Percentiles rank a stretch among this genome's conserved stretches.
phyloP scores from a whole-genome alignment of 1,284 basidiomycete species.

The Boletus calvinii region DNA sequence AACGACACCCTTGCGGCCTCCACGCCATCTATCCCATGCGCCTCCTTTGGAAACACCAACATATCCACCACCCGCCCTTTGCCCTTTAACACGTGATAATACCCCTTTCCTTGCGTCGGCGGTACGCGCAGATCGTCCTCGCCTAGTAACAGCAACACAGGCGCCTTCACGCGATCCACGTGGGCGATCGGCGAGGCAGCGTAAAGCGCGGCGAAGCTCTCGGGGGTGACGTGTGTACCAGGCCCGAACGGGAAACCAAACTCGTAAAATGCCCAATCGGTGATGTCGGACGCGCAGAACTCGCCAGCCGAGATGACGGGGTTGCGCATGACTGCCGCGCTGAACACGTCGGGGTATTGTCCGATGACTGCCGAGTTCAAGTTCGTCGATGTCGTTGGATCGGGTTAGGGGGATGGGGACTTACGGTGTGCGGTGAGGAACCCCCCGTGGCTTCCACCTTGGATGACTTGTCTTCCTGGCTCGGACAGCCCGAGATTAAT shows the following conservation, averaged over 20 bases:
- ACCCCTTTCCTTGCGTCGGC: conserved; percentile 59
- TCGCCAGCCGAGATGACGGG: conserved; percentile 66
- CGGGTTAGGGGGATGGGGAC: conserved; percentile 20
- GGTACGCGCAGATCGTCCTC: conserved; percentile 62
- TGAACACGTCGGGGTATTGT: conserved; percentile 59
- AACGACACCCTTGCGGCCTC: conserved; percentile 53
- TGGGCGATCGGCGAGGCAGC: conserved; percentile 58
- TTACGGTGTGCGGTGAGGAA: conserved; percentile 63
- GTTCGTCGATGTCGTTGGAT: conserved; percentile 9
- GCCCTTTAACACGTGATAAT: conserved; percentile 64
- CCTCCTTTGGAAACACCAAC: conserved; percentile 61
- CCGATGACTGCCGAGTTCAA: conserved; percentile 53
- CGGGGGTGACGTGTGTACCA: conserved; percentile 43
- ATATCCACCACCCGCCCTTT: conserved; percentile 49
- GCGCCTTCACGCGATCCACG: conserved; percentile 49
- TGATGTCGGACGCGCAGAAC: conserved; percentile 55
- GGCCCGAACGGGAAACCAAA: conserved; percentile 43
- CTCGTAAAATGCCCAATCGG: conserved; percentile 71
- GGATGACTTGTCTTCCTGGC: conserved; percentile 52
- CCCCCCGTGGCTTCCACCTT: conserved; percentile 75
- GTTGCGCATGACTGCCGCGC: conserved; percentile 63
- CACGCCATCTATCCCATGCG: conserved; percentile 62
- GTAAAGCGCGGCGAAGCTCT: conserved; percentile 46
- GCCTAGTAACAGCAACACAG: conserved; percentile 62
- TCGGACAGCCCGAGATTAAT: conserved; percentile 47